Evolutionary conservation across 768 basidiomycete genomes (phyloP), one percentile per base, ranked within the genome.

Genomic region (Boletales sp.): DNA sequence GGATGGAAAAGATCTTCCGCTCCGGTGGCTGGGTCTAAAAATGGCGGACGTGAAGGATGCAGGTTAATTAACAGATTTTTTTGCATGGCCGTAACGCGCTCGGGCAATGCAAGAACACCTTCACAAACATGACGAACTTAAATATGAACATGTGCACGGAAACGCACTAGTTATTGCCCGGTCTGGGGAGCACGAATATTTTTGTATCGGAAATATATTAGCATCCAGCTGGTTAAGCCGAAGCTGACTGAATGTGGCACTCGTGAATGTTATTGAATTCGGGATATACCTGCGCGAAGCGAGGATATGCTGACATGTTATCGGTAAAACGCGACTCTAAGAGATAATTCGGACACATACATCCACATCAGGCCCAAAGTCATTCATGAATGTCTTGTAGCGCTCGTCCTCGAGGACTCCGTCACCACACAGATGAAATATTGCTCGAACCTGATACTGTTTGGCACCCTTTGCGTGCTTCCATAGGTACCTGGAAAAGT

Each of bases 221-320:
- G 76, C 54, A 57, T 95, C 90, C 21, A 95, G 72, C 50, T 83
- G 72, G 56, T 81, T 81, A 14, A 97, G 73, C 43, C 83, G 78
- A 17, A 90, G 75, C 52, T 90, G 86, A 54, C 81, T 82, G 55
- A 81, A 80, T 8, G 85, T 85, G 3, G 84, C 79, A 30, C 83
- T 84, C 3, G 83, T 86, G 61, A 90, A 94, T 11, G 84, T 83
- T 17, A 91, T 73, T 1, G 78, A 80, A 62, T 94, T 80, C 2
- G 81, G 66, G 36, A 72, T 70, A 50, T 85, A 72, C 52, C 80
- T 76, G 27, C 78, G 74, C 8, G 89, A 84, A 8, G 90, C 77
- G 18, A 97, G 71, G 4, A 90, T 55, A 57, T 97, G 92, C 90
- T 95, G 59, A 36, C 5, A 27, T n/a, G 37, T 27, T 4, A 29